Base-by-base conservation (phyloP, 768 basidiomycete species). In the Termitomyces sp. region DNA sequence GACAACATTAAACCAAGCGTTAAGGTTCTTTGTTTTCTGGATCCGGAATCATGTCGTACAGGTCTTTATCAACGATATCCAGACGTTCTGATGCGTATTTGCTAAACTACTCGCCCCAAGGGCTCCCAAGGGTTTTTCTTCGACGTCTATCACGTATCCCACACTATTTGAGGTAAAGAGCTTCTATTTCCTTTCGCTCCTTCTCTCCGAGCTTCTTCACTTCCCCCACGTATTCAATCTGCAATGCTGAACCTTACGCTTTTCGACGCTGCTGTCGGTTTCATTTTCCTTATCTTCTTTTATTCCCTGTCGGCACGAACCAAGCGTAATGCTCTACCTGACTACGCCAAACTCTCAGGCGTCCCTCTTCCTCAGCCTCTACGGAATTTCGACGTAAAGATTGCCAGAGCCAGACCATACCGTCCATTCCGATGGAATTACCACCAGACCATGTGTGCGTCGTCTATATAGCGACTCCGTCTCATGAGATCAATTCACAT, bases 391-490 rank as follows among this genome's bases (percentile, higher is more conserved):
- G 66, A 81, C 52, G 65, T 83, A 32, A 68, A 71, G 50, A 69
- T 60, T 3, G 73, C 80, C 9, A 74, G 69, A 56, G 69, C 82
- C 3, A 72, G 81, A 49, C 82, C 82, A 14, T 83, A 83, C 65
- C 73, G 82, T 26, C 82, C 82, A 0, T 80, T 83, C 61, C 73
- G 80, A 60, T 83, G 81, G 80, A 69, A 69, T 48, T 83, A 81
- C 55, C 75, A 81, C 60, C 82, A 83, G 61, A 81, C 69, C n/a
- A 82, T 82, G 81, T 72, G 80, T 81, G 64, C 36, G 56, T 57
- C n/a, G n/a, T 54, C 14, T 10, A 20, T 26, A 38, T 16, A 40
- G n/a, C 11, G 30, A 38, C 2, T 26, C 5, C 10, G 38, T 22
- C 20, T 22, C 7, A 44, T 55, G 45, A 22, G 46, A 30, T 30